phyloP scores from a whole-genome alignment of 306 rosid genomes.

The Inga laurina region DNA sequence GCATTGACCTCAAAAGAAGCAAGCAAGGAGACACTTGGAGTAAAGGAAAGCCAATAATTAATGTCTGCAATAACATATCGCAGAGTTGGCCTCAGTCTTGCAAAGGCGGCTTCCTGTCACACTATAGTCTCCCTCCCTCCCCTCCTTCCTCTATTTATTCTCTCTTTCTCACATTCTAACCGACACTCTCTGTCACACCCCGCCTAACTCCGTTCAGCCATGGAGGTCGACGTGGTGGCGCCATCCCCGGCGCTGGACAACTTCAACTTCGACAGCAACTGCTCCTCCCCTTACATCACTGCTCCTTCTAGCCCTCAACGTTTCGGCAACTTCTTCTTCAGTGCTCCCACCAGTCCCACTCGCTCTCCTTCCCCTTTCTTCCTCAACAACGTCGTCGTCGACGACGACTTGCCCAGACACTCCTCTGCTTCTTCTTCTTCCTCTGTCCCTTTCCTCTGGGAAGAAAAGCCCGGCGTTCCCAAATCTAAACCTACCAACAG shows the following conservation, averaged over 20 bases:
- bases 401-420: slow-evolving; percentile 17
- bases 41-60: background rate
- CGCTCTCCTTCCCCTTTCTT: slow-evolving; percentile 45
- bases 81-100: slow-evolving; percentile 12
- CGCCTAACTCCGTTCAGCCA: background rate
- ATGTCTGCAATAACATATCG: slow-evolving; percentile 3
- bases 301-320: slow-evolving; percentile 93
- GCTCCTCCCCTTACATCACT: slow-evolving; percentile 83
- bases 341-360: slow-evolving; percentile 88
- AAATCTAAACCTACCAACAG: slow-evolving; percentile 29
- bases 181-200: slow-evolving; percentile 12
- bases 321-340: slow-evolving; percentile 62
- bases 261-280: slow-evolving; percentile 77
- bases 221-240: slow-evolving; percentile 41
- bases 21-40: background rate
- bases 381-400: slow-evolving; percentile 6
- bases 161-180: slow-evolving; percentile 8
- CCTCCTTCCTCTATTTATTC: slow-evolving; percentile 28
- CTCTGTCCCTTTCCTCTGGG: slow-evolving; percentile 58
- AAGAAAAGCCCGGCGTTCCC: slow-evolving; percentile 62
- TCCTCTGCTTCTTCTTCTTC: slow-evolving; percentile 54
- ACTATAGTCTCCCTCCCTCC: slow-evolving; percentile 3
- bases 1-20: background rate
- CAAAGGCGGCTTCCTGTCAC: slow-evolving; percentile 38
- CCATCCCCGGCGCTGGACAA: slow-evolving; percentile 39